Percentiles rank a stretch among this genome's conserved stretches.
These are phyloP conservation scores for Aspergillus cristatus DNA, from an alignment of 495 filamentous ascomycete species.

Conservation along the genomic window DNA sequence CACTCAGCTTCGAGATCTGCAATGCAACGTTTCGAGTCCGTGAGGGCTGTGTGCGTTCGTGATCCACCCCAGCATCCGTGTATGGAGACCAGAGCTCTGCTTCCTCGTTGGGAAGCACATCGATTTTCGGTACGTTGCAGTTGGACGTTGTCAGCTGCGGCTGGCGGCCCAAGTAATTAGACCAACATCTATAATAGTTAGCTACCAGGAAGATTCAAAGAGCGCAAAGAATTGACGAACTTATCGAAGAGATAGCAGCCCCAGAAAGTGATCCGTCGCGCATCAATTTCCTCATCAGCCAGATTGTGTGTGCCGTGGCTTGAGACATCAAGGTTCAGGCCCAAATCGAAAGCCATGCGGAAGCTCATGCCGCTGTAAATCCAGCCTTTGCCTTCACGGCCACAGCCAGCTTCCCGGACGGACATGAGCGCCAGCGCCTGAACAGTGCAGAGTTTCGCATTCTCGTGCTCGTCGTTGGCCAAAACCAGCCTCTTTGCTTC, in stretches of 20 bases:
- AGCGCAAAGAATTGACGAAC: constrained; percentile 33
- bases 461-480: constrained; percentile 90
- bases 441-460: constrained; percentile 82
- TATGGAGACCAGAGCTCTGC: constrained; percentile 80
- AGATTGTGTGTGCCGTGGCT: constrained; percentile 51
- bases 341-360: constrained; percentile 94
- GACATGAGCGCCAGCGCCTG: constrained; percentile 95
- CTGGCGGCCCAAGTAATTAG: constrained; percentile 89
- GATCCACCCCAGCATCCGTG: constrained; percentile 67
- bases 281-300: constrained; percentile 79
- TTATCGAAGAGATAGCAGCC: constrained; percentile 98
- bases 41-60: constrained; percentile 66
- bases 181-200: constrained; percentile 65
- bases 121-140: constrained; percentile 76
- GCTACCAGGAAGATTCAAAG: constrained; percentile 2
- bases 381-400: constrained; percentile 92
- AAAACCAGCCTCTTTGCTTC: constrained; percentile 86
- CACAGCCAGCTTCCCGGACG: constrained; percentile 91
- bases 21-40: constrained; percentile 73
- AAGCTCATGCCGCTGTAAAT: constrained; percentile 98
- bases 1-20: constrained; percentile 75
- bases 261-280: constrained; percentile 89
- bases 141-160: constrained; percentile 74
- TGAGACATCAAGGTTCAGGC: constrained; percentile 77
- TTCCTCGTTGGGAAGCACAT: constrained; percentile 87